Evolutionary conservation across 1,284 basidiomycete genomes (phyloP).

Genomic region (Leccinum pachyderme): DNA sequence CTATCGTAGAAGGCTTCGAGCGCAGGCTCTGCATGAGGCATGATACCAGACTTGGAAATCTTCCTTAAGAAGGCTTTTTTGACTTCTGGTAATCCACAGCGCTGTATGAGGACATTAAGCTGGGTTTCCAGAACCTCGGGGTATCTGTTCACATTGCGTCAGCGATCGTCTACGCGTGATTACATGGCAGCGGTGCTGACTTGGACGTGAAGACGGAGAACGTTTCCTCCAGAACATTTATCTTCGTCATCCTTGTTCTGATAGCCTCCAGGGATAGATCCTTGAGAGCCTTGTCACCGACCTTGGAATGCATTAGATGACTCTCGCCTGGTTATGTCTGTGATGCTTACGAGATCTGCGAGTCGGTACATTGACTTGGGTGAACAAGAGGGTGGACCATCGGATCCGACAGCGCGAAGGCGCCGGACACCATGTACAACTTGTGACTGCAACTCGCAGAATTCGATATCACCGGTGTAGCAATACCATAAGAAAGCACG

Average conservation of each 20-base stretch:
- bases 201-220: slow-evolving; percentile 31
- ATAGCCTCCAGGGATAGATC: slow-evolving; percentile 25
- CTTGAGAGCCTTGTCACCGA: slow-evolving; percentile 21
- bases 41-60: slow-evolving; percentile 10
- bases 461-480: slow-evolving; percentile 27
- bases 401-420: neutral
- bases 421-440: neutral
- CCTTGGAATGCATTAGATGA: slow-evolving; percentile 7
- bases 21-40: slow-evolving; percentile 20
- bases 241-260: slow-evolving; percentile 12
- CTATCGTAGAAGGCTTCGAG: slow-evolving; percentile 23
- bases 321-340: neutral
- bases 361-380: slow-evolving; percentile 35
- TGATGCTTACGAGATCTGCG: slow-evolving; percentile 22
- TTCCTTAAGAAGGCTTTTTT: slow-evolving; percentile 16
- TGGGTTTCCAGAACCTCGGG: slow-evolving; percentile 17
- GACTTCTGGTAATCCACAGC: slow-evolving; percentile 10
- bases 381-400: slow-evolving; percentile 23
- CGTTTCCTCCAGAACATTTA: slow-evolving; percentile 28
- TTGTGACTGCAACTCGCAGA: slow-evolving; percentile 25
- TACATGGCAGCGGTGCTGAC: slow-evolving; percentile 16
- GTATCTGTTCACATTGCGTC: slow-evolving; percentile 17
- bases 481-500: slow-evolving; percentile 33
- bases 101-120: slow-evolving; percentile 12
- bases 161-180: neutral